These are phyloP conservation scores for Peniophora sp. DNA, from an alignment of 1,284 basidiomycete species.

Conservation along the genomic window DNA sequence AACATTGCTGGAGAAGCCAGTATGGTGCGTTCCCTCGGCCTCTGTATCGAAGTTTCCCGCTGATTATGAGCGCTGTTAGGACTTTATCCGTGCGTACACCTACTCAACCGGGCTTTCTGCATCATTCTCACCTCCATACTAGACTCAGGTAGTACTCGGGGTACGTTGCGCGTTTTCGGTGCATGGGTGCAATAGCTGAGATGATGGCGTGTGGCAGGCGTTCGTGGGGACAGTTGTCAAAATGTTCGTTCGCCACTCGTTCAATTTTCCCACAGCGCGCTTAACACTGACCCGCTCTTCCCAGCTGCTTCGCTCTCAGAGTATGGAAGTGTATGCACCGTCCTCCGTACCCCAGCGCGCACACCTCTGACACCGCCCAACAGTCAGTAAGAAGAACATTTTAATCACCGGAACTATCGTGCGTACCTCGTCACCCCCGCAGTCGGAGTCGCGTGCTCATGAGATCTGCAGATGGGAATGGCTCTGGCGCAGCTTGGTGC, in stretches of 20 bases:
- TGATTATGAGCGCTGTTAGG: background rate
- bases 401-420: background rate
- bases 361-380: slow-evolving; percentile 39
- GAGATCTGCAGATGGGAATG: slow-evolving; percentile 7
- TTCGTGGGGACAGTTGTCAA: slow-evolving; percentile 54
- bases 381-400: slow-evolving; percentile 43
- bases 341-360: slow-evolving; percentile 37
- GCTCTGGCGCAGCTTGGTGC: background rate
- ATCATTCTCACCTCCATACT: background rate
- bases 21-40: background rate
- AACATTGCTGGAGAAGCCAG: background rate
- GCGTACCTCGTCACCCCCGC: background rate
- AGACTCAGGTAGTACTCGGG: background rate
- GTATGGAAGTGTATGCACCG: slow-evolving; percentile 52
- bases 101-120: background rate
- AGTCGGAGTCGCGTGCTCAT: slow-evolving; percentile 4
- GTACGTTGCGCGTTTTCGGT: background rate
- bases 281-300: slow-evolving; percentile 1
- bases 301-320: slow-evolving; percentile 52
- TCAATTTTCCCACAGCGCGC: background rate
- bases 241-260: slow-evolving; percentile 30
- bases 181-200: background rate
- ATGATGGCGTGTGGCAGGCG: slow-evolving; percentile 27
- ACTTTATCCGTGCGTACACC: background rate
- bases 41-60: background rate